phyloP scores from a whole-genome alignment of 345 rosid species.

The Eucalyptus polybractea region DNA sequence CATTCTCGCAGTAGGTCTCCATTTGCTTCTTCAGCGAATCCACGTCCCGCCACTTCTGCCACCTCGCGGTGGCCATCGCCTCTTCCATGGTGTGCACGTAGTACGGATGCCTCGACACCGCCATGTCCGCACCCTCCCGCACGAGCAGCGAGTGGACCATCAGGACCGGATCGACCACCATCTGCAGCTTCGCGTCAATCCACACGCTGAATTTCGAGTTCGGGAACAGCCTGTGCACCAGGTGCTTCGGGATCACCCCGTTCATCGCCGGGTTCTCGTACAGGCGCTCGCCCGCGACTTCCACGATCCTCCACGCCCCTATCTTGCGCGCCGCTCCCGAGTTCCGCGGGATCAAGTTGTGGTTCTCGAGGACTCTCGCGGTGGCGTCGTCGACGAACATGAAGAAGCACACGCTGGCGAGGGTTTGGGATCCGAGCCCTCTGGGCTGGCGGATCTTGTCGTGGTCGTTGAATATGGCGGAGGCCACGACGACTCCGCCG shows the following conservation, averaged over 20 bases:
- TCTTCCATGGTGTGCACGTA: conserved; percentile 79
- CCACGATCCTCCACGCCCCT: conserved; percentile 68
- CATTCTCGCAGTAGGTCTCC: conserved; percentile 84
- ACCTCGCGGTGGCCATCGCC: conserved; percentile 90
- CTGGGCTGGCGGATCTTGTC: conserved; percentile 85
- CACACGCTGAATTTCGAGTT: conserved; percentile 78
- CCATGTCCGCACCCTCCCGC: conserved; percentile 45
- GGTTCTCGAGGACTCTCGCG: conserved; percentile 23
- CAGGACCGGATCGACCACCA: conserved; percentile 68
- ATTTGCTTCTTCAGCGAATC: conserved; percentile 50
- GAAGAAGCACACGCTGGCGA: conserved; percentile 56
- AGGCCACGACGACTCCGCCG: conserved; percentile 55
- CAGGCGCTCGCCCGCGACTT: conserved; percentile 15
- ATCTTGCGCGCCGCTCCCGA: conserved; percentile 5
- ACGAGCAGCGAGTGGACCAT: conserved; percentile 61
- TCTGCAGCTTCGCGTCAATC: conserved; percentile 84
- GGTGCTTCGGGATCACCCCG: conserved; percentile 74
- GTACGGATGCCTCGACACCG: conserved; percentile 68
- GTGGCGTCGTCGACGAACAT: conserved; percentile 77
- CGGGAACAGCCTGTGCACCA: conserved; percentile 75
- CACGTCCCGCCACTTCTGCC: conserved; percentile 85
- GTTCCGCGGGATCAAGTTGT: conserved; percentile 21
- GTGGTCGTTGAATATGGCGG: conserved; percentile 85
- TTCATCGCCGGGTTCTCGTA: conserved; percentile 81
- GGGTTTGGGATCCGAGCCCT: conserved; percentile 65